A percentile compares a stretch with the other conserved stretches of the same genome.
Evolutionary conservation across 257 asterid species (phyloP).

Genomic region (Nicotiana tabacum): DNA sequence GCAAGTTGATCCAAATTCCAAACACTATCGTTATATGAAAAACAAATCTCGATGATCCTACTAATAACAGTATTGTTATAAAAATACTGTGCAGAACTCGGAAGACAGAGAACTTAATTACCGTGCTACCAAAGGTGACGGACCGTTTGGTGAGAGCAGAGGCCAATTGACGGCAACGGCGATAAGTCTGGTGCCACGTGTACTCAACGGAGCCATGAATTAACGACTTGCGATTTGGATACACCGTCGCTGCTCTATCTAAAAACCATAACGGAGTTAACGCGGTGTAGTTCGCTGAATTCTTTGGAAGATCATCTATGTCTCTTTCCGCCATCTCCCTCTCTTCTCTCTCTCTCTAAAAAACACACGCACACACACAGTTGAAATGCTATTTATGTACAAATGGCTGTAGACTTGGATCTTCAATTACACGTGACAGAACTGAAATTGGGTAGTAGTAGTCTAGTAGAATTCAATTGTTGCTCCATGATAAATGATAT

Average conservation of each 20-base stretch:
- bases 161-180: slow-evolving; percentile 87
- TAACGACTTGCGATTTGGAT: slow-evolving; percentile 66
- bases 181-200: slow-evolving; percentile 88
- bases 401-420: too few relatives aligned
- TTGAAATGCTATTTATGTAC: too few relatives aligned
- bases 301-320: slow-evolving; percentile 85
- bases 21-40: too few relatives aligned
- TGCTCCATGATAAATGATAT: too few relatives aligned
- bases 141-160: slow-evolving; percentile 62
- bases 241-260: slow-evolving; percentile 75
- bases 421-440: too few relatives aligned
- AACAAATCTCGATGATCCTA: too few relatives aligned
- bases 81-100: too few relatives aligned
- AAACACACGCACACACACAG: background rate
- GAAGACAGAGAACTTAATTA: slow-evolving; percentile 14
- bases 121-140: slow-evolving; percentile 79
- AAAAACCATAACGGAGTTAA: slow-evolving; percentile 77
- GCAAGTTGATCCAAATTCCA: too few relatives aligned
- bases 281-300: slow-evolving; percentile 68
- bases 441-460: too few relatives aligned
- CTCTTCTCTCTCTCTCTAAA: slow-evolving; percentile 4
- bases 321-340: slow-evolving; percentile 46
- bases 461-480: too few relatives aligned
- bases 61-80: too few relatives aligned
- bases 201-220: slow-evolving; percentile 59